Evolutionary conservation across 1,139 yeast species (phyloP).

Genomic region (Oligophagozyma castellii): DNA sequence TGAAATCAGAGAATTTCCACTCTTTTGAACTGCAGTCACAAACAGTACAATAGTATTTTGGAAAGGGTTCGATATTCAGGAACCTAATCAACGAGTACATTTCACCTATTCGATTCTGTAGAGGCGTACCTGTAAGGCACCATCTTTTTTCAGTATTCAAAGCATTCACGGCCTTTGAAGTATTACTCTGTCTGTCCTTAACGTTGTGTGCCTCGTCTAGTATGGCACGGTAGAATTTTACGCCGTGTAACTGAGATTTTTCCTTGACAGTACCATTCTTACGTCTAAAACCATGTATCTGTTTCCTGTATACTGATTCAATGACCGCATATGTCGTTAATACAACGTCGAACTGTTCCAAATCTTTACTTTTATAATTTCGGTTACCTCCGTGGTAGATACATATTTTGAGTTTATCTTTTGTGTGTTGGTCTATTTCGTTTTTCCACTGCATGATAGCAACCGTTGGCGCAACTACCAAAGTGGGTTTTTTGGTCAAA

Average conservation of each 20-base stretch:
- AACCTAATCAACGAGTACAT: constrained; percentile 82
- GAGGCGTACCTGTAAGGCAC: constrained; percentile 92
- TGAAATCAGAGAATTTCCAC: constrained; percentile 75
- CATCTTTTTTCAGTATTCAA: constrained; percentile 62
- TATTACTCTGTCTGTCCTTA: constrained; percentile 85
- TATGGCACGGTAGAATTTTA: constrained; percentile 74
- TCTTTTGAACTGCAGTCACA: constrained; percentile 72
- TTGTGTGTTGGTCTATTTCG: constrained; percentile 78
- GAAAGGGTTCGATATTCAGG: constrained; percentile 71
- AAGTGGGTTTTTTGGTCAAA: constrained; percentile 47
- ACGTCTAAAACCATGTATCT: constrained; percentile 68
- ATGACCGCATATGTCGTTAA: constrained; percentile 85
- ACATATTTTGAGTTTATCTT: constrained; percentile 49
- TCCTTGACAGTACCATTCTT: constrained; percentile 61
- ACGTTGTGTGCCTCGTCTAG: constrained; percentile 96
- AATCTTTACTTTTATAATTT: constrained; percentile 39
- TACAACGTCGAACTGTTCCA: constrained; percentile 62
- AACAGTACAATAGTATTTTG: constrained; percentile 78
- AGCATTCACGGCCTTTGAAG: constrained; percentile 80
- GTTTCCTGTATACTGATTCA: constrained; percentile 77
- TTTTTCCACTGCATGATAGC: constrained; percentile 96
- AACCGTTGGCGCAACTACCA: constrained; percentile 94
- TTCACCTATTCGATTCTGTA: constrained; percentile 93
- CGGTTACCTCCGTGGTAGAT: constrained; percentile 81
- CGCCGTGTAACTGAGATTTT: constrained; percentile 58